A percentile compares a stretch with the other conserved stretches of the same genome.
phyloP scores from a whole-genome alignment of 495 filamentous ascomycete species.

The Penicillium herquei region DNA sequence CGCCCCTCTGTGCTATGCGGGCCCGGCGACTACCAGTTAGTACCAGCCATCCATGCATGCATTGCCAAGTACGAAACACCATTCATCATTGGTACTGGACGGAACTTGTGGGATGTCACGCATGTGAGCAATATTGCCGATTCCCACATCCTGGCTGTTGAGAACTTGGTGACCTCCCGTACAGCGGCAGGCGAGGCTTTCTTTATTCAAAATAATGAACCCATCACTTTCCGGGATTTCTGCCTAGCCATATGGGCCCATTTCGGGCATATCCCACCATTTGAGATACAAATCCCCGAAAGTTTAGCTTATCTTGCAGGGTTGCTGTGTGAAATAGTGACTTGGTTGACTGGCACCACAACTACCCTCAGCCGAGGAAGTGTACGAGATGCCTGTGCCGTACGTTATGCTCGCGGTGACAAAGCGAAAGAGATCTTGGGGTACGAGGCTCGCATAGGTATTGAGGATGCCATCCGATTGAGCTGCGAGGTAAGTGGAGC shows the following conservation, averaged over 20 bases:
- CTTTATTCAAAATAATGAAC: slow-evolving; percentile 64
- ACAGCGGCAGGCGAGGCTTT: slow-evolving; percentile 62
- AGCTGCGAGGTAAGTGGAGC: slow-evolving; percentile 45
- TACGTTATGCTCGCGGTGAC: slow-evolving; percentile 54
- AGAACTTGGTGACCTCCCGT: slow-evolving; percentile 52
- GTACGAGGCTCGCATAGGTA: slow-evolving; percentile 55
- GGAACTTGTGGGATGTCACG: slow-evolving; percentile 61
- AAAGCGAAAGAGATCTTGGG: slow-evolving; percentile 58
- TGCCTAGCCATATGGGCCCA: slow-evolving; percentile 58
- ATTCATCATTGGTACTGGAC: slow-evolving; percentile 55
- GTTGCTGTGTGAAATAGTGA: slow-evolving; percentile 46
- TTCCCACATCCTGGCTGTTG: slow-evolving; percentile 60
- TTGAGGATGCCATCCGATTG: slow-evolving; percentile 53
- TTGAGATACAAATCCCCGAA: slow-evolving; percentile 52
- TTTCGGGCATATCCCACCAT: slow-evolving; percentile 56
- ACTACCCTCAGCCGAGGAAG: slow-evolving; percentile 56
- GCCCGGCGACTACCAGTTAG: slow-evolving; percentile 52
- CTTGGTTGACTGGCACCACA: slow-evolving; percentile 49
- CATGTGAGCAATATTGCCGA: slow-evolving; percentile 61
- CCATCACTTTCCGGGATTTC: slow-evolving; percentile 59
- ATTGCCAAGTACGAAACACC: slow-evolving; percentile 55
- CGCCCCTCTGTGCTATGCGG: slow-evolving; percentile 59
- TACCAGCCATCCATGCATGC: slow-evolving; percentile 54
- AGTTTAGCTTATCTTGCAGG: slow-evolving; percentile 50
- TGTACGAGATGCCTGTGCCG: slow-evolving; percentile 53